Conservation (phyloP, 2,329 filamentous ascomycete species). For the Exophiala sp. region DNA sequence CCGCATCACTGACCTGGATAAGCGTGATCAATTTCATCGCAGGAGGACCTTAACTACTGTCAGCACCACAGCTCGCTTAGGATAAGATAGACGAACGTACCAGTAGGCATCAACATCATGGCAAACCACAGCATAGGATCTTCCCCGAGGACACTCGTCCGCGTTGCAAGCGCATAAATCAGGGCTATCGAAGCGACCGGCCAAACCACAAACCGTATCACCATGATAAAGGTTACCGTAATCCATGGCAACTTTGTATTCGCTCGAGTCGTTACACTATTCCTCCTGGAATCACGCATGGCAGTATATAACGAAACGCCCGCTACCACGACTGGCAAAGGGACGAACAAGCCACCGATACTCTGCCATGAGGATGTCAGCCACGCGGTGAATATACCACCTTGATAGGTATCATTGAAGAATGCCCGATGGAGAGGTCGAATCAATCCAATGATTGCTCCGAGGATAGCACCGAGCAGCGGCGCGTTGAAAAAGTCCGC, state of each 20-base stretch:
- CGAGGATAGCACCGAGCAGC: constrained; percentile 58
- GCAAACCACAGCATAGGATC: constrained; percentile 66
- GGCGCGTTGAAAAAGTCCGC: constrained; percentile 60
- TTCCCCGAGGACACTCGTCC: constrained; percentile 48
- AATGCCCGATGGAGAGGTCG: constrained; percentile 60
- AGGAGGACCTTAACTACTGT: constrained; percentile 42
- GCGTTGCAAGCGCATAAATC: constrained; percentile 54
- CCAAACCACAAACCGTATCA: constrained; percentile 61
- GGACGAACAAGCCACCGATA: constrained; percentile 61
- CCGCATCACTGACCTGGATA: constrained; percentile 39
- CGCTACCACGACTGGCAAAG: constrained; percentile 63
- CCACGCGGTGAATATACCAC: constrained; percentile 65
- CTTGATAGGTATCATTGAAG: constrained; percentile 55
- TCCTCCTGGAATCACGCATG: constrained; percentile 45
- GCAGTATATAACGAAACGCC: constrained; percentile 62
- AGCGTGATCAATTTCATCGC: constrained; percentile 55
- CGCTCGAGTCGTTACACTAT: constrained; percentile 33
- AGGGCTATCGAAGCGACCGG: constrained; percentile 53
- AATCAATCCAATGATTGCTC: constrained; percentile 58
- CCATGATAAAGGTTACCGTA: constrained; percentile 51
- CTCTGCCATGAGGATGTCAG: constrained; percentile 60
- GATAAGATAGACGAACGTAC: neutral
- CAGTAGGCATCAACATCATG: constrained; percentile 59
- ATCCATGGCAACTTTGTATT: constrained; percentile 45
- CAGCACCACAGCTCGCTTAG: neutral